These are phyloP conservation scores for Neocucurbitaria cava DNA, from an alignment of 2,329 filamentous ascomycete genomes.

Conservation along the genomic window DNA sequence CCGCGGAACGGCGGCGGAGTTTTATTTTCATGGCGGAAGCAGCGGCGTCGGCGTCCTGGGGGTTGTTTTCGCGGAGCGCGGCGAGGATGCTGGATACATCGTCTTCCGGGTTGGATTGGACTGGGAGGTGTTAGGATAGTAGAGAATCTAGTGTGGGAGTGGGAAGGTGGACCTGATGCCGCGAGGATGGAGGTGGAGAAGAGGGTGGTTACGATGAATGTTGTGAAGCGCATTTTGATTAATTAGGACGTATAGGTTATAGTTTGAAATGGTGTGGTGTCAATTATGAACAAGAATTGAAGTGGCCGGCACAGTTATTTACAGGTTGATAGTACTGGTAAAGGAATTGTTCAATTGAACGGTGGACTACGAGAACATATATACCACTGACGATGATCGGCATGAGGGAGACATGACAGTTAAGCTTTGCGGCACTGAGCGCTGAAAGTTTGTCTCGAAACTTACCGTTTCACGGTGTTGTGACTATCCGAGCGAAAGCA, in stretches of 20 bases:
- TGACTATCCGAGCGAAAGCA: conserved; percentile 13
- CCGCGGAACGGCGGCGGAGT: conserved; percentile 24
- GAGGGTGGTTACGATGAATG: conserved; percentile 30
- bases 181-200: conserved; percentile 39
- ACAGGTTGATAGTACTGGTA: conserved; percentile 23
- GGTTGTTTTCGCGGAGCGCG: conserved; percentile 37
- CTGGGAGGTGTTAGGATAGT: conserved; percentile 6
- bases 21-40: conserved; percentile 35
- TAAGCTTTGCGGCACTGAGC: conserved; percentile 20
- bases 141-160: background rate
- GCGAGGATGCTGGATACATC: conserved; percentile 37
- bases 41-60: conserved; percentile 34
- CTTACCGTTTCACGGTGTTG: conserved; percentile 31
- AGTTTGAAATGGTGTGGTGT: too few relatives aligned
- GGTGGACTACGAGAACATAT: conserved; percentile 21
- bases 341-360: conserved; percentile 12
- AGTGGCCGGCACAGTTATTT: conserved; percentile 41
- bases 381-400: conserved; percentile 2
- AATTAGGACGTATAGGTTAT: conserved; percentile 13
- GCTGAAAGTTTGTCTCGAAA: conserved; percentile 30
- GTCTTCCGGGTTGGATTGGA: conserved; percentile 24
- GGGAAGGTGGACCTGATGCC: conserved; percentile 18
- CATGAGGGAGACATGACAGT: conserved; percentile 4
- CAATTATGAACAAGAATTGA: conserved; percentile 18
- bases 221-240: conserved; percentile 38